phyloP scores from a whole-genome alignment of 2,329 filamentous ascomycete species.

The Trichoderma brevicompactum region DNA sequence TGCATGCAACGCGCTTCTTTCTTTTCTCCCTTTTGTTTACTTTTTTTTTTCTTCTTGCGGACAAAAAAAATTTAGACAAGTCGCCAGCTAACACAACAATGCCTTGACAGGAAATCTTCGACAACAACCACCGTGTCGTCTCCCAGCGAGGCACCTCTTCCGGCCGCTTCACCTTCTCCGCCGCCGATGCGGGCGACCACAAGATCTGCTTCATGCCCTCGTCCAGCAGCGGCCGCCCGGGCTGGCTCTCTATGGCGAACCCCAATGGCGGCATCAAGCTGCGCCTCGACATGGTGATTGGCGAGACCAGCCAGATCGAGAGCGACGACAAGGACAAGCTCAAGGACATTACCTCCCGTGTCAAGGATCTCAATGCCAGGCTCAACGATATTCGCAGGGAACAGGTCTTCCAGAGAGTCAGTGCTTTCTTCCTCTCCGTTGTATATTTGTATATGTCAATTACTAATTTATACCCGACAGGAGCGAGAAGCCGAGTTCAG shows the following conservation, averaged over 20 bases:
- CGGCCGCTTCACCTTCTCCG: constrained; percentile 94
- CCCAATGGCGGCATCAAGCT: constrained; percentile 80
- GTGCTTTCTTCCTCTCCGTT: constrained; percentile 35
- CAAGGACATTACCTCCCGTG: constrained; percentile 82
- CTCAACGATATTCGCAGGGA: constrained; percentile 88
- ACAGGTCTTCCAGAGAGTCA: constrained; percentile 93
- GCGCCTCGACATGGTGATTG: constrained; percentile 88
- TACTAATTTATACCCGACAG: constrained; percentile 48
- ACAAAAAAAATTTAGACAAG: not conserved
- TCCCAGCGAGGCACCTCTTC: constrained; percentile 75
- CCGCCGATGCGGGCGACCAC: constrained; percentile 94
- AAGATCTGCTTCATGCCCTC: constrained; percentile 90
- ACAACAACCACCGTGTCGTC: constrained; percentile 96
- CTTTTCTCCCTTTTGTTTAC: not conserved
- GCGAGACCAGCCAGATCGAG: constrained; percentile 92
- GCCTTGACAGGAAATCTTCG: constrained; percentile 75
- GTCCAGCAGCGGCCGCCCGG: constrained; percentile 68
- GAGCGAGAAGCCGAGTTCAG: constrained; percentile 98
- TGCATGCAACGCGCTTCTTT: constrained; percentile 27
- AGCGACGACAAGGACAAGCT: constrained; percentile 93
- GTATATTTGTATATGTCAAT: not conserved
- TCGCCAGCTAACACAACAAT: not conserved
- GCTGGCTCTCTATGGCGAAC: constrained; percentile 70
- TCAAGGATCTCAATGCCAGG: constrained; percentile 85
- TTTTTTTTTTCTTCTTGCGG: no score